Conservation (phyloP, 2,329 filamentous ascomycete genomes). For the Fusarium haematococcum region DNA sequence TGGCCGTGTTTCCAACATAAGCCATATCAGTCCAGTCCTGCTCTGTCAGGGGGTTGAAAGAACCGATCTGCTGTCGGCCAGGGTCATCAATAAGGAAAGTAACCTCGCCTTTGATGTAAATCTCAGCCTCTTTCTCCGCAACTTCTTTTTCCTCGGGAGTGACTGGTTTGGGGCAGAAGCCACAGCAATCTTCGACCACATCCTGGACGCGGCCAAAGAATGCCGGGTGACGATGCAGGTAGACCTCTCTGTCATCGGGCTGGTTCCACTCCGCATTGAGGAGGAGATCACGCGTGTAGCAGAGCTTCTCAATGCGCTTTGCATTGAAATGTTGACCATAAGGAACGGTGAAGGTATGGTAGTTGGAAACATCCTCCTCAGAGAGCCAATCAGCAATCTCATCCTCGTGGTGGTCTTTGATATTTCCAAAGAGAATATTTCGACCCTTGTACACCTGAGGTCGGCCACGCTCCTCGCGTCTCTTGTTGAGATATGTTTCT, state of each 20-base stretch:
- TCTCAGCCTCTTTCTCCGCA: slow-evolving; percentile 77
- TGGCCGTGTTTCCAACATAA: slow-evolving; percentile 82
- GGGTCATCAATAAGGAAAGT: slow-evolving; percentile 84
- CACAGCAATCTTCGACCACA: slow-evolving; percentile 85
- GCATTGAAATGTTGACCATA: slow-evolving; percentile 73
- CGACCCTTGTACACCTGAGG: slow-evolving; percentile 62
- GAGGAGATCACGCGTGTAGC: slow-evolving; percentile 84
- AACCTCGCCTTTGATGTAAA: slow-evolving; percentile 80
- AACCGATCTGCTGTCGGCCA: slow-evolving; percentile 77
- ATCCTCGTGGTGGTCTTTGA: slow-evolving; percentile 82
- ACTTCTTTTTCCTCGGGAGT: slow-evolving; percentile 79
- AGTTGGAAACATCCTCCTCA: slow-evolving; percentile 80
- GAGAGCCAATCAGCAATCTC: slow-evolving; percentile 88
- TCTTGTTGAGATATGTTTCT: slow-evolving; percentile 76
- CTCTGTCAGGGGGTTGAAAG: slow-evolving; percentile 84
- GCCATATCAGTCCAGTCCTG: slow-evolving; percentile 94
- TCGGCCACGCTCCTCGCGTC: slow-evolving; percentile 78
- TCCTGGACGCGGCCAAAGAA: slow-evolving; percentile 84
- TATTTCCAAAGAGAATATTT: slow-evolving; percentile 67
- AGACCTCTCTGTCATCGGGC: slow-evolving; percentile 77
- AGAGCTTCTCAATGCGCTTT: slow-evolving; percentile 82
- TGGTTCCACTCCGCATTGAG: slow-evolving; percentile 91
- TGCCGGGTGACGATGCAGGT: slow-evolving; percentile 85
- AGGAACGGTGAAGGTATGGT: slow-evolving; percentile 80
- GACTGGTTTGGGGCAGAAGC: slow-evolving; percentile 76